A percentile compares a stretch with the other conserved stretches of the same genome.
phyloP scores from a whole-genome alignment of 2,329 filamentous ascomycete species.

The Fusarium beomiforme region DNA sequence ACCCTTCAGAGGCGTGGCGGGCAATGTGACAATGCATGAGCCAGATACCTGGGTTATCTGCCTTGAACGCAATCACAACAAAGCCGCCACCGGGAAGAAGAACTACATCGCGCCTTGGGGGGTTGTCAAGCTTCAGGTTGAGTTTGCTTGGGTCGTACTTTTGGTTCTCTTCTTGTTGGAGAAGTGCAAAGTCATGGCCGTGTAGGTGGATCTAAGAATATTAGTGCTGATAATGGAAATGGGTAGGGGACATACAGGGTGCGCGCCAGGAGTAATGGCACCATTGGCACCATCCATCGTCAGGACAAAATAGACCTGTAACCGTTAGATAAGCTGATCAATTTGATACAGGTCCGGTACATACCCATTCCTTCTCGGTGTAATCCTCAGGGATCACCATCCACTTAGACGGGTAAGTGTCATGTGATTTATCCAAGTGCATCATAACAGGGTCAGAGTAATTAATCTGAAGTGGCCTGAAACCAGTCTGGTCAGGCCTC shows the following conservation, averaged over 20 bases:
- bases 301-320: conserved; percentile 25
- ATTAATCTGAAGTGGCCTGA: conserved; percentile 30
- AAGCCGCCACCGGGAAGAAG: conserved; percentile 55
- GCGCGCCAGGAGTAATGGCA: not conserved
- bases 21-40: conserved; percentile 60
- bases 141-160: conserved; percentile 17
- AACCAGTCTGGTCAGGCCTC: not conserved
- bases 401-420: conserved; percentile 16
- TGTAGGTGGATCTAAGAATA: conserved; percentile 34
- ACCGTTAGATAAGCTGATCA: no score
- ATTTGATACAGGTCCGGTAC: no score
- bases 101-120: conserved; percentile 62
- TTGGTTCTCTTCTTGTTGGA: conserved; percentile 25
- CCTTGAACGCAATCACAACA: conserved; percentile 58
- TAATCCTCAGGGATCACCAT: conserved; percentile 35
- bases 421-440: conserved; percentile 14
- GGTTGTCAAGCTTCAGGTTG: conserved; percentile 49
- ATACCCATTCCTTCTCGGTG: conserved; percentile 33
- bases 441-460: conserved; percentile 28
- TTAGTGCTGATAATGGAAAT: not conserved
- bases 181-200: conserved; percentile 37
- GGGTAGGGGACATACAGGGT: conserved; percentile 21
- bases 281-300: conserved; percentile 19
- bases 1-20: conserved; percentile 54
- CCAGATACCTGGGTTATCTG: conserved; percentile 60